Percentiles rank a stretch among this genome's conserved stretches.
Evolutionary conservation across 1,284 basidiomycete species (phyloP).

Genomic region (Agroathelia rolfsii): DNA sequence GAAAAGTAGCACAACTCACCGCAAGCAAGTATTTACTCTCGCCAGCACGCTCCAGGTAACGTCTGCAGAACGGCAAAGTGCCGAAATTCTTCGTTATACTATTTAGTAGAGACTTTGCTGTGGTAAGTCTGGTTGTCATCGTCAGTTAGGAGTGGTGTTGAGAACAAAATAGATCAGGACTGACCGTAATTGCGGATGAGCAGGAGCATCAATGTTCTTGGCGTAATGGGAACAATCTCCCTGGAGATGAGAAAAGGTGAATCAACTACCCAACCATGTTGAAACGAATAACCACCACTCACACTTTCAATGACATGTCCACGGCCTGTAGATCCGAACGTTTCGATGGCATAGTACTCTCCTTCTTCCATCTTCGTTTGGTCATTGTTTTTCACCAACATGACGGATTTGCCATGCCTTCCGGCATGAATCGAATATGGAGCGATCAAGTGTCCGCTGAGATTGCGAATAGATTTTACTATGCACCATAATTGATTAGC

Average conservation of each 20-base stretch:
- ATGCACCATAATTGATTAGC: constrained; percentile 9
- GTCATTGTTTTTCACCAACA: constrained; percentile 84
- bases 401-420: constrained; percentile 82
- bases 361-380: constrained; percentile 98
- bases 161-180: constrained; percentile 13
- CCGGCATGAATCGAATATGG: constrained; percentile 84
- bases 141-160: constrained; percentile 6
- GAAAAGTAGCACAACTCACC: constrained; percentile 35
- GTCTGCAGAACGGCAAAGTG: constrained; percentile 89
- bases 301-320: constrained; percentile 86
- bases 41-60: constrained; percentile 90
- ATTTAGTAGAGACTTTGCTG: constrained; percentile 80
- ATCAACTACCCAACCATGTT: constrained; percentile 6
- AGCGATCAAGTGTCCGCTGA: constrained; percentile 87
- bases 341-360: constrained; percentile 98
- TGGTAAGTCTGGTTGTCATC: constrained; percentile 50
- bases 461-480: constrained; percentile 89
- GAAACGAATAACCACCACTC: constrained; percentile 17
- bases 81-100: constrained; percentile 93
- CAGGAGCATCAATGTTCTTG: constrained; percentile 59
- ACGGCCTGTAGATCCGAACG: constrained; percentile 95
- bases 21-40: constrained; percentile 93
- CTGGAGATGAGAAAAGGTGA: constrained; percentile 25
- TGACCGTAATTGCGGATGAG: constrained; percentile 60
- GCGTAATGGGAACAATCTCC: constrained; percentile 96